phyloP scores from a whole-genome alignment of 805 yeast species.

The Candida vaughaniae region DNA sequence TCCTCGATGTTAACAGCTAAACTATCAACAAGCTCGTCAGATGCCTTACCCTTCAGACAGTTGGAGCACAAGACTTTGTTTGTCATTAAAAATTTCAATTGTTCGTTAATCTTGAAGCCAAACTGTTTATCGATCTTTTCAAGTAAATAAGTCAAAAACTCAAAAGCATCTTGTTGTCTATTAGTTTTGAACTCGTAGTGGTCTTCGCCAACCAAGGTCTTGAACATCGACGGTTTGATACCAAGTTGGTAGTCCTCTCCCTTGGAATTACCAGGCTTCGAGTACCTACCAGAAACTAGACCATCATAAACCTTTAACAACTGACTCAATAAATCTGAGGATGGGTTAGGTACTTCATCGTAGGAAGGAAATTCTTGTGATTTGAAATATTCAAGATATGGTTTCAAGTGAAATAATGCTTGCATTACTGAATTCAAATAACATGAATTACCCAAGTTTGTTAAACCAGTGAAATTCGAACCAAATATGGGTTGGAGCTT shows the following conservation, averaged over 20 bases:
- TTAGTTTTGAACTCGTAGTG: slow-evolving; percentile 83
- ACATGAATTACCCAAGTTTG: slow-evolving; percentile 91
- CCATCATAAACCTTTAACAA: slow-evolving; percentile 80
- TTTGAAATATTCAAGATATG: slow-evolving; percentile 41
- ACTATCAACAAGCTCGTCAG: slow-evolving; percentile 56
- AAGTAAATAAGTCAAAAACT: slow-evolving; percentile 69
- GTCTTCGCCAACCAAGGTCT: slow-evolving; percentile 69
- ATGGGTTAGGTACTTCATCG: slow-evolving; percentile 44
- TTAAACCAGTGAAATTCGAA: slow-evolving; percentile 74
- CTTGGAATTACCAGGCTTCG: slow-evolving; percentile 49
- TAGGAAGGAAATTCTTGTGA: slow-evolving; percentile 26
- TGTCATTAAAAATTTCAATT: slow-evolving; percentile 64
- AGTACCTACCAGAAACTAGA: slow-evolving; percentile 67
- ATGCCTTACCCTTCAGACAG: slow-evolving; percentile 63
- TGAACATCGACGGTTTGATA: slow-evolving; percentile 73
- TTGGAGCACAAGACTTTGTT: slow-evolving; percentile 57
- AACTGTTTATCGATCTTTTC: slow-evolving; percentile 57
- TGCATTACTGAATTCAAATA: slow-evolving; percentile 83
- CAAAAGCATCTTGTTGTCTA: slow-evolving; percentile 95
- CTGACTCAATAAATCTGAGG: slow-evolving; percentile 69
- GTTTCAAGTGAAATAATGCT: slow-evolving; percentile 51
- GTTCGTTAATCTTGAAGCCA: slow-evolving; percentile 46
- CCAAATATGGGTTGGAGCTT: slow-evolving; percentile 69
- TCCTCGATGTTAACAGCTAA: slow-evolving; percentile 59
- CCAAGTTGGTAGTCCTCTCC: slow-evolving; percentile 67